Evolutionary conservation across 2,329 filamentous ascomycete genomes (phyloP).

Genomic region (Venturia carpophila): DNA sequence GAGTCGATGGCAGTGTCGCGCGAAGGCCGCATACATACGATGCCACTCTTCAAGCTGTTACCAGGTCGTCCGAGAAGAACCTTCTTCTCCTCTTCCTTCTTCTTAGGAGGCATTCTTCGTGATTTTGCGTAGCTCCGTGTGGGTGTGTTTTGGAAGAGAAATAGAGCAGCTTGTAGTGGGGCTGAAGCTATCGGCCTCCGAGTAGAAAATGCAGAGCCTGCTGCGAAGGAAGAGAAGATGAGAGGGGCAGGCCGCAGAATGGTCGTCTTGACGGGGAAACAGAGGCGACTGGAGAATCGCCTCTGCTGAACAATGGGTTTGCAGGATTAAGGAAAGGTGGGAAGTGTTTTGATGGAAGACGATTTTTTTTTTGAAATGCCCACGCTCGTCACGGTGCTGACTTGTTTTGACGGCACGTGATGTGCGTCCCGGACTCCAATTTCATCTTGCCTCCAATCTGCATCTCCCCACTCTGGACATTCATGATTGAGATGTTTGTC

Average conservation of each 20-base stretch:
- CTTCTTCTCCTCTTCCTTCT: constrained; percentile 86
- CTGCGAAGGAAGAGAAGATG: constrained; percentile 27
- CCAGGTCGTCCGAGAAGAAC: constrained; percentile 89
- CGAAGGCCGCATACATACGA: constrained; percentile 62
- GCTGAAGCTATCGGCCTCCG: background rate
- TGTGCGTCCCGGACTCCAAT: background rate
- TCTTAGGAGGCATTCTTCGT: constrained; percentile 92
- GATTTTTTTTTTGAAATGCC: no score
- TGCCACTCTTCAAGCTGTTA: constrained; percentile 98
- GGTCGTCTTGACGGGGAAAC: background rate
- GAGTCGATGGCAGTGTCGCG: constrained; percentile 11
- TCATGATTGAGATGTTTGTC: background rate
- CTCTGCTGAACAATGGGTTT: background rate
- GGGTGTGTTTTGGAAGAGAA: constrained; percentile 2
- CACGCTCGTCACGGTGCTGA: no score
- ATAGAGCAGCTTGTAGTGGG: constrained; percentile 5
- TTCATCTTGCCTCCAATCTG: background rate
- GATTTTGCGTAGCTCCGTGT: constrained; percentile 42
- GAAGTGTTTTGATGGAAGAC: background rate
- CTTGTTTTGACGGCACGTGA: background rate
- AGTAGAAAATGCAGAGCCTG: constrained; percentile 36
- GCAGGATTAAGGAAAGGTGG: background rate
- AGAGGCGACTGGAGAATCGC: constrained; percentile 14
- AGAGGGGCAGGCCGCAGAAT: background rate
- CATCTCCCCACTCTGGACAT: background rate